phyloP scores from a whole-genome alignment of 768 basidiomycete species.

The Mycena vitilis region DNA sequence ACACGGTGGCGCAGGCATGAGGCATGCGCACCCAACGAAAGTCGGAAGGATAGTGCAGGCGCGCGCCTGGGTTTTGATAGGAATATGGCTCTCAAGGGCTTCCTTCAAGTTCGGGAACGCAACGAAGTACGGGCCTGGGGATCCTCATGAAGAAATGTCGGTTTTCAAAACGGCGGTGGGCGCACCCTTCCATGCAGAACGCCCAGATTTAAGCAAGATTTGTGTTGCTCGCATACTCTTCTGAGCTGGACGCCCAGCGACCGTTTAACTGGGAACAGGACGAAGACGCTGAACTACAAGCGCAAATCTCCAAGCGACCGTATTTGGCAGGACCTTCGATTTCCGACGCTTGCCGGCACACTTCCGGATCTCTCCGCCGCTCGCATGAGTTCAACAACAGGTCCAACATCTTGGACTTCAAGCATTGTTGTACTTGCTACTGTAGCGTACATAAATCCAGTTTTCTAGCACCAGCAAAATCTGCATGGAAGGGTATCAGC shows the following conservation, averaged over 20 bases:
- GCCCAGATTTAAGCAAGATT: conserved; percentile 66
- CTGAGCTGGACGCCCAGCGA: too few relatives aligned
- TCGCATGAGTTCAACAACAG: too few relatives aligned
- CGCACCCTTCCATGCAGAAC: conserved; percentile 89
- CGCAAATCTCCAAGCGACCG: background rate
- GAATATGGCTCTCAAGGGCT: conserved; percentile 81
- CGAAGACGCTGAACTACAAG: background rate
- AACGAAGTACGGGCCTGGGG: conserved; percentile 91
- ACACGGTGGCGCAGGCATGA: too few relatives aligned
- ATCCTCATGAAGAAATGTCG: background rate
- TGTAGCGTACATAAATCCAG: too few relatives aligned
- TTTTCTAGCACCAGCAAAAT: conserved; percentile 54
- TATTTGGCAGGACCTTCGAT: background rate
- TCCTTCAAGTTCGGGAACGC: conserved; percentile 90
- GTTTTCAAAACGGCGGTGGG: background rate
- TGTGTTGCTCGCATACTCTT: conserved; percentile 71
- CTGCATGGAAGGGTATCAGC: conserved; percentile 36
- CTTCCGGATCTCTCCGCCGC: background rate
- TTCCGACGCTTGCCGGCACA: background rate
- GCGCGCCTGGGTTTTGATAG: conserved; percentile 89
- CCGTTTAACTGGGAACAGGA: background rate
- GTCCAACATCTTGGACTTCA: too few relatives aligned
- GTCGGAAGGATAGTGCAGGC: conserved; percentile 95
- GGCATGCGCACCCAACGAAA: conserved; percentile 85
- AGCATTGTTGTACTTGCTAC: too few relatives aligned